Evolutionary conservation across 2,329 filamentous ascomycete species (phyloP), one percentile per base, ranked within the genome.

Genomic region (Paecilomyces niveus): DNA sequence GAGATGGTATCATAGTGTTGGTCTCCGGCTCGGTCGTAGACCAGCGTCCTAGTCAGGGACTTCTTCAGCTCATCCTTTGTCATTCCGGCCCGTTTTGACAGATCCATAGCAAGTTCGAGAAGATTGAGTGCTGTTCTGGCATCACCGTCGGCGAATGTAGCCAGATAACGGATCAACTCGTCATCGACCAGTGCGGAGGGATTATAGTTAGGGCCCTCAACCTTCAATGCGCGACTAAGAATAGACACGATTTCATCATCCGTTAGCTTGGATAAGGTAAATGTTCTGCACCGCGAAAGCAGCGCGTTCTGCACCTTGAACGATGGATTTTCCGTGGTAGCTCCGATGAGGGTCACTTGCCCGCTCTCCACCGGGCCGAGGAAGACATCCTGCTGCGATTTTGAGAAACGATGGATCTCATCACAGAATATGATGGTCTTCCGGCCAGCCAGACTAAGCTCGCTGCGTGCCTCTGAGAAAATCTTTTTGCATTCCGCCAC

Each of bases 1-100:
- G 90, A 96, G 68, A 99, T 97, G 56, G 90, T 94, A 71, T 99
- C 93, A 78, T 97, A 99, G 76, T 97, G 94, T 72, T 96, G 91
- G 74, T 99, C 94, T 56, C 94, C 93, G 0, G 89, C 90, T 57
- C 94, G 86, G 74, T 99, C 94, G 75, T 97, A 97, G 13, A 97
- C 92, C 1, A 97, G 80, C 0, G 93, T 97, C 70, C 92, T 92
- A 2, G 93, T 97, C 9, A 99, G 81, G 2, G 89, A 84, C 1
- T 85, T 80, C 70, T 96, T 96, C 70, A 99, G 85, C 59, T 86
- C 84, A 5, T 88, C 86, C 62, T 88, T 85, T 0, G 90, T 94
- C 62, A 89, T 86, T 9, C 80, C 79, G 0, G 83, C 79, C 6
- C 83, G 82, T 32, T 78, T 81, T 2, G 89, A 87, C 0, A 96